Percentiles rank a stretch among this genome's conserved stretches.
phyloP scores from a whole-genome alignment of 1,139 yeast genomes.

The Ashbya aceris region DNA sequence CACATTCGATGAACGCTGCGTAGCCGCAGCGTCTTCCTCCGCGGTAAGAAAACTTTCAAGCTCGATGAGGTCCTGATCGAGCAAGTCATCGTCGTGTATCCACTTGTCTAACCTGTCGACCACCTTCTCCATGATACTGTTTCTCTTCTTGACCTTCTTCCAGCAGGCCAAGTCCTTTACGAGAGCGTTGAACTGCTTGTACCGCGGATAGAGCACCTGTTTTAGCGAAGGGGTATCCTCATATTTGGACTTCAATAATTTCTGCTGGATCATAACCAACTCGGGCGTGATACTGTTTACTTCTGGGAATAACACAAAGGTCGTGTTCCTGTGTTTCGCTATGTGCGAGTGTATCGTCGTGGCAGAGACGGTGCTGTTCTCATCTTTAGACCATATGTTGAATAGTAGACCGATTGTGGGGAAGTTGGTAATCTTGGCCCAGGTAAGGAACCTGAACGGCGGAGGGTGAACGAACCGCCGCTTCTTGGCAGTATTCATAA shows the following conservation, averaged over 20 bases:
- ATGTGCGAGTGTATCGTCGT: slow-evolving; percentile 10
- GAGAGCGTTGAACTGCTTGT: slow-evolving; percentile 37
- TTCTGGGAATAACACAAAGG: slow-evolving; percentile 51
- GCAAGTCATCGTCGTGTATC: slow-evolving; percentile 8
- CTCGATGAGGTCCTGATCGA: slow-evolving; percentile 2
- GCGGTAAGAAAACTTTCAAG: not conserved
- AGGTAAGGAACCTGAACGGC: slow-evolving; percentile 6
- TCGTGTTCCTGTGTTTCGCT: slow-evolving; percentile 20
- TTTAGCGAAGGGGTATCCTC: slow-evolving; percentile 45
- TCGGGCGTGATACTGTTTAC: slow-evolving; percentile 53
- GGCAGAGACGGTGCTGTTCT: slow-evolving; percentile 16
- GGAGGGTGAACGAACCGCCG: not conserved
- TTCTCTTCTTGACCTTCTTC: slow-evolving; percentile 29
- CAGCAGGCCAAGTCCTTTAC: slow-evolving; percentile 40
- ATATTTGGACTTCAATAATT: slow-evolving; percentile 36
- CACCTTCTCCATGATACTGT: slow-evolving; percentile 11
- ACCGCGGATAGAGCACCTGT: slow-evolving; percentile 59
- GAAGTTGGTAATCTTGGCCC: slow-evolving; percentile 24
- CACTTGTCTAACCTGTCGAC: slow-evolving; percentile 25
- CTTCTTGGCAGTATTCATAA: not conserved
- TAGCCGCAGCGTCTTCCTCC: not conserved
- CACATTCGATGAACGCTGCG: not conserved
- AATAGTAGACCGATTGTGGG: slow-evolving; percentile 19
- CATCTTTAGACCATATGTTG: slow-evolving; percentile 22
- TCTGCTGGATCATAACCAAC: slow-evolving; percentile 39